A percentile compares a stretch with the other conserved stretches of the same genome.
These are phyloP conservation scores for Huiozyma sinensis DNA, from an alignment of 805 yeast genomes.

Conservation along the genomic window DNA sequence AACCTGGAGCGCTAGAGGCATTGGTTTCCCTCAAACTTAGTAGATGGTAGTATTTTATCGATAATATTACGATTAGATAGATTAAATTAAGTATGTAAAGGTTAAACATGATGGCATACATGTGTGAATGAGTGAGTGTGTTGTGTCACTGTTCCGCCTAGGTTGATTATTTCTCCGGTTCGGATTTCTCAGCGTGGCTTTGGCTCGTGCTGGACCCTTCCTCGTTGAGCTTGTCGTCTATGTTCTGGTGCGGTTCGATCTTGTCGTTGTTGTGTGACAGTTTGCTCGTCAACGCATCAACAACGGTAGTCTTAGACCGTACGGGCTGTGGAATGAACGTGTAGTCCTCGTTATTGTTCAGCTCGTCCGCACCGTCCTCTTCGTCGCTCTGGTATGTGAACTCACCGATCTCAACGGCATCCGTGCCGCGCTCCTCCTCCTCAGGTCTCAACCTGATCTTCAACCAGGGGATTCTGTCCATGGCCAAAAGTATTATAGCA, in stretches of 20 bases:
- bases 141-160: neutral
- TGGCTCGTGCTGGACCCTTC: neutral
- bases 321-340: conserved; percentile 69
- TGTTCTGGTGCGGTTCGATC: conserved; percentile 10
- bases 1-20: conserved; percentile 54
- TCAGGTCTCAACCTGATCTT: conserved; percentile 76
- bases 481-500: conserved; percentile 47
- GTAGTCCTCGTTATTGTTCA: conserved; percentile 41
- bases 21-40: too few relatives aligned
- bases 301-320: conserved; percentile 40
- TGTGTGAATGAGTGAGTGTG: too few relatives aligned
- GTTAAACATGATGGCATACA: too few relatives aligned
- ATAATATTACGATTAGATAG: too few relatives aligned
- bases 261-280: conserved; percentile 26
- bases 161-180: conserved; percentile 1
- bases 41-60: too few relatives aligned
- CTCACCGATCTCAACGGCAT: conserved; percentile 85
- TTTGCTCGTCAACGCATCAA: conserved; percentile 1
- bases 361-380: conserved; percentile 21
- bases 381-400: conserved; percentile 46
- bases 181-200: neutral
- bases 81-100: too few relatives aligned
- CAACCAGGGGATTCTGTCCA: conserved; percentile 73
- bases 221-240: conserved; percentile 1
- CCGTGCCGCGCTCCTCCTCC: conserved; percentile 82